phyloP scores from a whole-genome alignment of 2,329 filamentous ascomycete species.

The Coniochaeta ligniaria region DNA sequence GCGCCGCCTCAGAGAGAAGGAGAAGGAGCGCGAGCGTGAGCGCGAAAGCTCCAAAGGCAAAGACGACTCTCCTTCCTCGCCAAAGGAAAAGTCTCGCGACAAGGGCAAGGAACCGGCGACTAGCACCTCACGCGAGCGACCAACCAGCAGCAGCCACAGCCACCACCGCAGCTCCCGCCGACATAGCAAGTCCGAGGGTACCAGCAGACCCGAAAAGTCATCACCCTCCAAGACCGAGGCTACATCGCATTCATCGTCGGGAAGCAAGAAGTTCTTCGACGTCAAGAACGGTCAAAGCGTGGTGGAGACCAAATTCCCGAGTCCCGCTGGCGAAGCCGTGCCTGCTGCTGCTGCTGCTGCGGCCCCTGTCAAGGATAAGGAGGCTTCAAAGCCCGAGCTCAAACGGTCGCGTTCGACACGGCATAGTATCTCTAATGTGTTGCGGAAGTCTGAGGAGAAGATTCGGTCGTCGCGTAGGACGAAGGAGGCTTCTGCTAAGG shows the following conservation, averaged over 20 bases:
- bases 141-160: slow-evolving; percentile 8
- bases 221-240: background rate
- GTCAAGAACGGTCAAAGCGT: slow-evolving; percentile 19
- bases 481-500: background rate
- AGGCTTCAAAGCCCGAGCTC: slow-evolving; percentile 9
- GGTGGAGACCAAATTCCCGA: slow-evolving; percentile 15
- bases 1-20: slow-evolving; percentile 27
- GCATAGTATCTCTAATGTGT: slow-evolving; percentile 5
- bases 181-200: slow-evolving; percentile 12
- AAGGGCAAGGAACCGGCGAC: slow-evolving; percentile 12
- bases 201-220: background rate
- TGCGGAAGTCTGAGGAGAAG: slow-evolving; percentile 8
- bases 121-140: slow-evolving; percentile 12
- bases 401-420: slow-evolving; percentile 13
- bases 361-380: background rate
- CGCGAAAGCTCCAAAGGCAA: slow-evolving; percentile 13
- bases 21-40: slow-evolving; percentile 19
- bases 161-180: slow-evolving; percentile 16
- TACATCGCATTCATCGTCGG: slow-evolving; percentile 7
- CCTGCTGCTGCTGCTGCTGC: background rate
- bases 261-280: slow-evolving; percentile 21
- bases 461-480: slow-evolving; percentile 4
- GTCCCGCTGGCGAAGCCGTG: background rate
- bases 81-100: slow-evolving; percentile 7
- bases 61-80: slow-evolving; percentile 9